A percentile compares a stretch with the other conserved stretches of the same genome.
Evolutionary conservation across 176 grass and related monocot genomes (phyloP).

Genomic region (Oryza punctata): DNA sequence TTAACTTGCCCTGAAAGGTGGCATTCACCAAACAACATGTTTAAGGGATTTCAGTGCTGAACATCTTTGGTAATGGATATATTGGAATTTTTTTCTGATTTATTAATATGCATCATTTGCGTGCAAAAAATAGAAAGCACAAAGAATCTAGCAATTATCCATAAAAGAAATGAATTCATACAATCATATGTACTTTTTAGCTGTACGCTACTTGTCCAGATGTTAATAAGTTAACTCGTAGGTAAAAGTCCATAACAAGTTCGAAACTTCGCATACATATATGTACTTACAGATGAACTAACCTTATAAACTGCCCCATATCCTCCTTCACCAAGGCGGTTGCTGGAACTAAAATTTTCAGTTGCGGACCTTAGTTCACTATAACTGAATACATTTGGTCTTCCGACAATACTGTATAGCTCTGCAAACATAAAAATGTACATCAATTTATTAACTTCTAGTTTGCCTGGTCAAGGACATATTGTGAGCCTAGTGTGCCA

Average conservation of each 20-base stretch:
- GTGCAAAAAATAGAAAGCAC: neutral
- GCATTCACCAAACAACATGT: neutral
- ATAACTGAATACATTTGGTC: conserved; percentile 68
- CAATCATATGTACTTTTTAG: neutral
- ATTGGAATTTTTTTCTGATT: neutral
- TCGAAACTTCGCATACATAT: too few species aligned
- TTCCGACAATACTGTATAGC: conserved; percentile 56
- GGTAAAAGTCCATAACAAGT: neutral
- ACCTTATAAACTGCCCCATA: conserved; percentile 89
- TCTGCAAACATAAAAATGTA: conserved; percentile 52
- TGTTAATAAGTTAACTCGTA: conserved; percentile 3
- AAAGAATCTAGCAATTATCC: neutral
- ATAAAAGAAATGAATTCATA: neutral
- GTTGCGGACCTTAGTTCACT: conserved; percentile 66
- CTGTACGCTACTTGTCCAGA: neutral
- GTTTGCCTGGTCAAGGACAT: neutral
- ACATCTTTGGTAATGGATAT: neutral
- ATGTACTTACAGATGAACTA: neutral
- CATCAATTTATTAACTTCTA: neutral
- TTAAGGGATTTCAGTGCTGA: neutral
- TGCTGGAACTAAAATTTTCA: conserved; percentile 70
- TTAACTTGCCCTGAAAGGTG: conserved; percentile 60
- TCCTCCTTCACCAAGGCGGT: conserved; percentile 85
- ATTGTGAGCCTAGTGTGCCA: neutral
- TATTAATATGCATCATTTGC: neutral